These are phyloP conservation scores for Anthracocystis walkeri DNA, from an alignment of 1,284 basidiomycete genomes.

Conservation along the genomic window DNA sequence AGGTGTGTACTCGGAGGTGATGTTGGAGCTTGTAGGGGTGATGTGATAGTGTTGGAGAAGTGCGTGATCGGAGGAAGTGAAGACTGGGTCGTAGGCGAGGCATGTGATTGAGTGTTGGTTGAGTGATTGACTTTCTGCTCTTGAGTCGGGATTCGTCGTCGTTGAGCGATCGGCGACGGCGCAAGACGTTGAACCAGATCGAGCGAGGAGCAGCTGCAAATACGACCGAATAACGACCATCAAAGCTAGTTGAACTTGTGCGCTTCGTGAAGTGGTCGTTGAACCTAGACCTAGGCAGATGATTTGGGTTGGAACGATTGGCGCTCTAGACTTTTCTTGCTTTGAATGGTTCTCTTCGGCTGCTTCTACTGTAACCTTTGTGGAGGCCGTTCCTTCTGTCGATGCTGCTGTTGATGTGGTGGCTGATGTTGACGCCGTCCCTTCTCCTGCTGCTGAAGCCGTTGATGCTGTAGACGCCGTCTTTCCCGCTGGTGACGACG, in stretches of 20 bases:
- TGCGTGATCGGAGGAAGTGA: slow-evolving; percentile 1
- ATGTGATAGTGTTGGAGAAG: slow-evolving; percentile 6
- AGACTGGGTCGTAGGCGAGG: slow-evolving; percentile 41
- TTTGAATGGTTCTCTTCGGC: not conserved
- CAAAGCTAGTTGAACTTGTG: slow-evolving; percentile 44
- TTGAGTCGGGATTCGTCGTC: too few species aligned
- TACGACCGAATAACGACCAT: slow-evolving; percentile 19
- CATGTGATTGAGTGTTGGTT: slow-evolving; percentile 1
- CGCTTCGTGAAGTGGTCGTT: slow-evolving; percentile 8
- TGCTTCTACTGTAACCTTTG: not conserved
- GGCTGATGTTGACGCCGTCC: too few species aligned
- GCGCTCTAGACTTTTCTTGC: not conserved
- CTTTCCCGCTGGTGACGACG: too few species aligned
- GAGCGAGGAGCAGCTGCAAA: not conserved
- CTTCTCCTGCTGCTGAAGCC: too few species aligned
- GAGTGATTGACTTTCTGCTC: too few species aligned
- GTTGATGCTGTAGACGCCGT: too few species aligned
- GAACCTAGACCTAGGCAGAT: slow-evolving; percentile 37
- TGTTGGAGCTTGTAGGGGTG: slow-evolving; percentile 3
- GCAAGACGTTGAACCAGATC: not conserved
- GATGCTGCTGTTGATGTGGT: not conserved
- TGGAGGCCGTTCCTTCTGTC: not conserved
- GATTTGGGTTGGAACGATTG: slow-evolving; percentile 11
- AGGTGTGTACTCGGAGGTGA: slow-evolving; percentile 10
- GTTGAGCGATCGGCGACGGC: not conserved